Percentiles rank a stretch among this genome's conserved stretches.
Conservation (phyloP, 1,284 basidiomycete species). For the Exobasidium rhododendri region DNA sequence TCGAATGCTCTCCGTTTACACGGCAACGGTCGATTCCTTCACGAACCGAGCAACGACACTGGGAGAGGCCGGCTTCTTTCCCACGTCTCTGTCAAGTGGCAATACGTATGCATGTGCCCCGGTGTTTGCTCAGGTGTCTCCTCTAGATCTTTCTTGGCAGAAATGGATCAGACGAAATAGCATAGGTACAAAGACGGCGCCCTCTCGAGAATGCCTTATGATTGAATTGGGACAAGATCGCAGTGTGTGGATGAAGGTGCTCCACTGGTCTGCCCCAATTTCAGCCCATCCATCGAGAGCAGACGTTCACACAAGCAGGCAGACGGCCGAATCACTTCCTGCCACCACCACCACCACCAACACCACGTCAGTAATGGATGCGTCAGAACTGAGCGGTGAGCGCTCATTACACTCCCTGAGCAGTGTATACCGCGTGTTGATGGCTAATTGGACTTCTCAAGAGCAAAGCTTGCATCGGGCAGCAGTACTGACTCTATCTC, state of each 20-base stretch:
- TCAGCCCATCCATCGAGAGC: background rate
- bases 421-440: background rate
- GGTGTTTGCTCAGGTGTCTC: background rate
- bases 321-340: background rate
- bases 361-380: no score
- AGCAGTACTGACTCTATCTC: background rate
- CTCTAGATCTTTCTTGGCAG: background rate
- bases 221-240: background rate
- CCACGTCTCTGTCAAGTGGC: background rate
- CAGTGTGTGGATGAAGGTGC: background rate
- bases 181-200: background rate
- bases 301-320: background rate
- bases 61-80: background rate
- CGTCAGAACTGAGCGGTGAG: background rate
- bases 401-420: conserved; percentile 3
- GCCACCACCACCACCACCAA: background rate
- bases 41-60: background rate
- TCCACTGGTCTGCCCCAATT: background rate
- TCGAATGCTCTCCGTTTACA: background rate
- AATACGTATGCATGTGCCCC: background rate
- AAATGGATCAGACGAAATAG: background rate
- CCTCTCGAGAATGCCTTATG: background rate
- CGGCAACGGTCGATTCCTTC: background rate
- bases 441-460: background rate
- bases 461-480: background rate